Conservation (phyloP, 306 rosid genomes). For the Lathyrus tuberosus region DNA sequence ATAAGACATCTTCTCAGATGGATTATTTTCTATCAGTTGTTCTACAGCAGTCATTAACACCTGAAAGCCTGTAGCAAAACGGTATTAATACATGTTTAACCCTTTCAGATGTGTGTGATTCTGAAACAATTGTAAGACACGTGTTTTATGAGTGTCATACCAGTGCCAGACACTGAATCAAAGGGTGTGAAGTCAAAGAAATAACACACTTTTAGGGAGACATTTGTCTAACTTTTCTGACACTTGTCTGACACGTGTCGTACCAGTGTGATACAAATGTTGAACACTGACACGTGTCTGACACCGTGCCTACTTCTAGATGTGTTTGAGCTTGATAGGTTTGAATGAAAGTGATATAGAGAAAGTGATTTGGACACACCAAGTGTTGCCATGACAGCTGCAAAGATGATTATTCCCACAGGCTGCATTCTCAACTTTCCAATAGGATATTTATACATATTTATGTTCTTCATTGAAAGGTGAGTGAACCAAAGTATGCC, state of each 20-base stretch:
- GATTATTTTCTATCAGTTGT: slow-evolving; percentile 52
- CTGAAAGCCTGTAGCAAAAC: slow-evolving; percentile 77
- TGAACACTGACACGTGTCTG: too few species aligned
- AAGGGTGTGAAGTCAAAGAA: too few species aligned
- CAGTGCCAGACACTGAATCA: too few species aligned
- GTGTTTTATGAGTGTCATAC: too few species aligned
- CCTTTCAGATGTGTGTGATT: too few species aligned
- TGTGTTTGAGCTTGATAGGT: too few species aligned
- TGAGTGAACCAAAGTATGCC: slow-evolving; percentile 97
- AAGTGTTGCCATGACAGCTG: slow-evolving; percentile 95
- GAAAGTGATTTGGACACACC: slow-evolving; percentile 44
- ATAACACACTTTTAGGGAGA: too few species aligned
- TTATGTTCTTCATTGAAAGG: slow-evolving; percentile 76
- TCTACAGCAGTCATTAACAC: slow-evolving; percentile 69
- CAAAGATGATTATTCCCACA: slow-evolving; percentile 89
- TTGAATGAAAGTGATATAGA: slow-evolving; percentile 10
- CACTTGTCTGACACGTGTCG: too few species aligned
- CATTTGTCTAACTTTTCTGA: too few species aligned
- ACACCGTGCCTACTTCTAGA: too few species aligned
- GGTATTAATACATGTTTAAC: not conserved
- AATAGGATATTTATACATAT: slow-evolving; percentile 80
- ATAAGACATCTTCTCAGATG: slow-evolving; percentile 56
- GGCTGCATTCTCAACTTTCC: slow-evolving; percentile 96
- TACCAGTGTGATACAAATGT: too few species aligned
- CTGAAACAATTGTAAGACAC: too few species aligned